phyloP scores from a whole-genome alignment of 805 yeast species.

The Huiozyma naganishii region DNA sequence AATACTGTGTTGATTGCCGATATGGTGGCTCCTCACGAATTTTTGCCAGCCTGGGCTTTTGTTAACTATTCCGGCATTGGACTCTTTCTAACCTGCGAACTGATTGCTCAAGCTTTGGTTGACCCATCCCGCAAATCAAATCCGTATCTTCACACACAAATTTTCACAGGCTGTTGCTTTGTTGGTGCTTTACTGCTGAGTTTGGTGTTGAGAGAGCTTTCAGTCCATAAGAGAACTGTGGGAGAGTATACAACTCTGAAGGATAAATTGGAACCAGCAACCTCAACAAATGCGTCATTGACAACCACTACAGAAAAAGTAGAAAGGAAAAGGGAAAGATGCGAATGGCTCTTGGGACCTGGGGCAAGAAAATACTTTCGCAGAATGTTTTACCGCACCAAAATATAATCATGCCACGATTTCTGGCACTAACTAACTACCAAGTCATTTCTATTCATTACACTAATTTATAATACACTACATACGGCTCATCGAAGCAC shows the following conservation, averaged over 20 bases:
- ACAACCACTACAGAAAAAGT: background rate
- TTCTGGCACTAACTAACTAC: too few relatives aligned
- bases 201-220: slow-evolving; percentile 41
- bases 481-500: too few relatives aligned
- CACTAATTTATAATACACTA: background rate
- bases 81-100: slow-evolving; percentile 37
- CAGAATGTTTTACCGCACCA: slow-evolving; percentile 1
- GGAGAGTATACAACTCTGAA: slow-evolving; percentile 27
- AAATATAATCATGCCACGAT: background rate
- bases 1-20: slow-evolving; percentile 34
- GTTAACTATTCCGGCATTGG: slow-evolving; percentile 24
- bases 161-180: slow-evolving; percentile 45
- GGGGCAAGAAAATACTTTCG: slow-evolving; percentile 13
- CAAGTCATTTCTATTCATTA: background rate
- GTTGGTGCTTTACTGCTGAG: slow-evolving; percentile 34
- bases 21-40: slow-evolving; percentile 29
- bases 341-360: slow-evolving; percentile 7
- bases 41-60: slow-evolving; percentile 32
- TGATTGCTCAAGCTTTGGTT: slow-evolving; percentile 42
- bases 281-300: slow-evolving; percentile 1
- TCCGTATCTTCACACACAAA: slow-evolving; percentile 51
- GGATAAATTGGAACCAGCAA: background rate
- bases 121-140: slow-evolving; percentile 15
- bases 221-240: slow-evolving; percentile 24
- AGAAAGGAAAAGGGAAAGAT: background rate